Conservation (phyloP, 2,329 filamentous ascomycete genomes). For the Trichocomaceae sp. region DNA sequence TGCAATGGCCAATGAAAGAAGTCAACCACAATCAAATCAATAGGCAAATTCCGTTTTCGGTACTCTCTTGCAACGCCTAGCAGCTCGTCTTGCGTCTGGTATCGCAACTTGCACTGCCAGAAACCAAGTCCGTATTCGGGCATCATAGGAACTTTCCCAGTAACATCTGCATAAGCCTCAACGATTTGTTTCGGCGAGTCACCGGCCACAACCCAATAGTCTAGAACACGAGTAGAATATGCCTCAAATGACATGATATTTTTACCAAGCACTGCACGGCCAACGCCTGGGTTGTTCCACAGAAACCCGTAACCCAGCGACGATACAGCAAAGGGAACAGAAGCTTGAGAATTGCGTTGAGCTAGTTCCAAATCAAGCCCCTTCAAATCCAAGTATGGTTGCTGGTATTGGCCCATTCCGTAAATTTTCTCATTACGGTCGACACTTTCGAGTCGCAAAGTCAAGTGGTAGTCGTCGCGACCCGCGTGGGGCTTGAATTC, state of each 20-base stretch:
- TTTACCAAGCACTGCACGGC: conserved; percentile 54
- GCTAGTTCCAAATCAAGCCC: conserved; percentile 58
- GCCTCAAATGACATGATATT: conserved; percentile 59
- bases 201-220: conserved; percentile 60
- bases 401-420: conserved; percentile 65
- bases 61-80: conserved; percentile 56
- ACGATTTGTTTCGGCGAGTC: conserved; percentile 52
- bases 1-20: conserved; percentile 63
- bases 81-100: conserved; percentile 60
- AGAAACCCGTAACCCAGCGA: conserved; percentile 57
- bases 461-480: conserved; percentile 49
- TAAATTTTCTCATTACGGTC: conserved; percentile 54
- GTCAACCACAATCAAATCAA: conserved; percentile 61
- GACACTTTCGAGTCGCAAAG: conserved; percentile 52
- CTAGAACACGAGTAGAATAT: conserved; percentile 50
- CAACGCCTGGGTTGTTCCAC: conserved; percentile 61
- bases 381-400: conserved; percentile 57
- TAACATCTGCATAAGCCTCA: conserved; percentile 50
- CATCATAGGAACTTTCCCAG: conserved; percentile 59
- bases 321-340: conserved; percentile 56
- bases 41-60: conserved; percentile 47
- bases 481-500: conserved; percentile 52
- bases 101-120: conserved; percentile 62
- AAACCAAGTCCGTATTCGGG: conserved; percentile 62
- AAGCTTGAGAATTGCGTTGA: conserved; percentile 61